Evolutionary conservation across 257 asterid genomes (phyloP), one percentile per base, ranked within the genome.

Genomic region (Lantana camara): DNA sequence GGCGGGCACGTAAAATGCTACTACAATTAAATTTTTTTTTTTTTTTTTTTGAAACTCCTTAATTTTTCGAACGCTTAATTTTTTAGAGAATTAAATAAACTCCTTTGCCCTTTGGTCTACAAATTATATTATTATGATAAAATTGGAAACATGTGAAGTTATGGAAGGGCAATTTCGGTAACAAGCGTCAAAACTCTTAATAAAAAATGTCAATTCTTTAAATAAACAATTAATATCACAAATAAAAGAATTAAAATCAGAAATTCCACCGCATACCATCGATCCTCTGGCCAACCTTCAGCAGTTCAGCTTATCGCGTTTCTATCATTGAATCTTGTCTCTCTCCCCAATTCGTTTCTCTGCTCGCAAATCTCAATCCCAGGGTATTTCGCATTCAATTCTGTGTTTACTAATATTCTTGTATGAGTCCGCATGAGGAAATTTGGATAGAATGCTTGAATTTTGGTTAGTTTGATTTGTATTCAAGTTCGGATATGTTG

Each of bases 321-420:
- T 17, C 50, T 57, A 59, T 42, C 55, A 30, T 38, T 46, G 55
- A 56, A 37, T 49, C 13, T 48, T 34, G 34, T 59, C 50, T 51
- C 32, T 72, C 71, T 67, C 58, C 30, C 17, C 27, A 62, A 45
- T 63, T 64, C 51, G 7, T 49, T 47, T 21, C 63, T 35, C 46
- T 45, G 73, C 46, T 62, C 44, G 44, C 69, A 5, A 51, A 59
- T 68, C 62, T 63, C 71, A 65, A 53, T 45, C 29, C 46, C 57
- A 66, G 69, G 82, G 82, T 77, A 77, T 41, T 45, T 53, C n/a
- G 24, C 51, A 27, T 55, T 67, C 38, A 35, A 24, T 54, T 7
- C 16, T 34, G 7, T 15, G 19, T 60, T 35, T 42, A 5, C 52
- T 13, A 3, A 23, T 4, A 66, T 13, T 68, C 29, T 14, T 38